A percentile compares a stretch with the other conserved stretches of the same genome.
These are phyloP conservation scores for Russula dissimulans DNA, from an alignment of 768 basidiomycete genomes.

Conservation along the genomic window DNA sequence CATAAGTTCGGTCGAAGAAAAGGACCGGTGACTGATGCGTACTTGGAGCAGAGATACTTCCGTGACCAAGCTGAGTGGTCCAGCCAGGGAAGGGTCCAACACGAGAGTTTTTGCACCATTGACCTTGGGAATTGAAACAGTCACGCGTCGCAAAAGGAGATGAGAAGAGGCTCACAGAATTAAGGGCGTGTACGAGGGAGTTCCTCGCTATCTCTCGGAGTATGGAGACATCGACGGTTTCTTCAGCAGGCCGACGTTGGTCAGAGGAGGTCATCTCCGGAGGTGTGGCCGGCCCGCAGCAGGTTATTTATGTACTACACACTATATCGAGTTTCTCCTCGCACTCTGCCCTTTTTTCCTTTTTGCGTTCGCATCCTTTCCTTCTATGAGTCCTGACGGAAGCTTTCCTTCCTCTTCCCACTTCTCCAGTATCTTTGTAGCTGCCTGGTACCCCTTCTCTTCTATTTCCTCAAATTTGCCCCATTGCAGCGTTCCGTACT, in stretches of 20 bases:
- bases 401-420: conserved; percentile 79
- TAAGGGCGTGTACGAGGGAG: conserved; percentile 75
- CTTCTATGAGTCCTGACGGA: conserved; percentile 65
- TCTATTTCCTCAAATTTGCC: conserved; percentile 83
- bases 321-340: conserved; percentile 60
- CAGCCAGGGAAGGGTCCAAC: conserved; percentile 79
- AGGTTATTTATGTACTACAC: neutral
- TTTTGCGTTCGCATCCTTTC: conserved; percentile 35
- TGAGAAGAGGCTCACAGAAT: conserved; percentile 43
- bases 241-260: conserved; percentile 30
- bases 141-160: neutral
- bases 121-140: conserved; percentile 38
- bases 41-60: conserved; percentile 93
- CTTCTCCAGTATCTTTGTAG: conserved; percentile 58
- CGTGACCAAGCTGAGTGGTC: conserved; percentile 89
- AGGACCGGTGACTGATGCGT: neutral
- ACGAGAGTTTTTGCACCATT: conserved; percentile 95
- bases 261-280: conserved; percentile 23
- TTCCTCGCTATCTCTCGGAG: conserved; percentile 75
- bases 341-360: conserved; percentile 66
- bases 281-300: conserved; percentile 1
- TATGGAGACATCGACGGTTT: conserved; percentile 46
- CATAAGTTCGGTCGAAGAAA: neutral
- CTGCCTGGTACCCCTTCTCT: conserved; percentile 69
- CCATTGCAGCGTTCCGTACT: conserved; percentile 91